These are phyloP conservation scores for Rhizopus arrhizus DNA, from an alignment of 371 early-diverging fungal species.

Conservation along the genomic window DNA sequence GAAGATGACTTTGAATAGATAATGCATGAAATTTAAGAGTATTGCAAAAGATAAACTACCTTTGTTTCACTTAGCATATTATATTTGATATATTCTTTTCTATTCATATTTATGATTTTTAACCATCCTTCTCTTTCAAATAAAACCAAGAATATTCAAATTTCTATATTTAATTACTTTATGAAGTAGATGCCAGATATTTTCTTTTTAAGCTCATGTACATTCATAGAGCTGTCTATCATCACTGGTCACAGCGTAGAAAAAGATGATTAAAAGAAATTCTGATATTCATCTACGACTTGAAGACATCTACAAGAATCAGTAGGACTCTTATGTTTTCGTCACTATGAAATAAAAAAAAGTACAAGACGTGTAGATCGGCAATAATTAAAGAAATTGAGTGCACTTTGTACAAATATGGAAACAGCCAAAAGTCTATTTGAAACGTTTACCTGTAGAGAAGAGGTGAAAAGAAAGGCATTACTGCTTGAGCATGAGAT, in stretches of 20 bases:
- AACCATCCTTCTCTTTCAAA: too few relatives aligned
- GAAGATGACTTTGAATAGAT: slow-evolving; percentile 82
- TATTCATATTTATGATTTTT: slow-evolving; percentile 7
- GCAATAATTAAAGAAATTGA: slow-evolving; percentile 80
- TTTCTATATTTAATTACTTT: slow-evolving; percentile 47
- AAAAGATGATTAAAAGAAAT: slow-evolving; percentile 49
- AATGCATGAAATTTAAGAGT: slow-evolving; percentile 78
- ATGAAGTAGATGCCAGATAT: slow-evolving; percentile 26
- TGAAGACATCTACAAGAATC: slow-evolving; percentile 63
- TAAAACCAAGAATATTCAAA: too few relatives aligned
- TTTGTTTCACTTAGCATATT: too few relatives aligned
- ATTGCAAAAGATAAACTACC: slow-evolving; percentile 30
- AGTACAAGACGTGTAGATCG: slow-evolving; percentile 89
- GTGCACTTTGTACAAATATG: slow-evolving; percentile 81
- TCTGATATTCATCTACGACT: slow-evolving; percentile 64
- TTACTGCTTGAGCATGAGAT: slow-evolving; percentile 68
- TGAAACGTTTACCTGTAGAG: slow-evolving; percentile 81
- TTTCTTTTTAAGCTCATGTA: slow-evolving; percentile 7
- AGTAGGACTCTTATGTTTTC: slow-evolving; percentile 96
- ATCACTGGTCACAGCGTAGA: slow-evolving; percentile 44
- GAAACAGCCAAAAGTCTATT: slow-evolving; percentile 71
- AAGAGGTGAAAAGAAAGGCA: slow-evolving; percentile 70
- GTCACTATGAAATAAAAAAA: slow-evolving; percentile 90
- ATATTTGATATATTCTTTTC: too few relatives aligned
- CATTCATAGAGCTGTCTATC: slow-evolving; percentile 27